Evolutionary conservation across 2,329 filamentous ascomycete genomes (phyloP).

Genomic region (Exserohilum turcica): DNA sequence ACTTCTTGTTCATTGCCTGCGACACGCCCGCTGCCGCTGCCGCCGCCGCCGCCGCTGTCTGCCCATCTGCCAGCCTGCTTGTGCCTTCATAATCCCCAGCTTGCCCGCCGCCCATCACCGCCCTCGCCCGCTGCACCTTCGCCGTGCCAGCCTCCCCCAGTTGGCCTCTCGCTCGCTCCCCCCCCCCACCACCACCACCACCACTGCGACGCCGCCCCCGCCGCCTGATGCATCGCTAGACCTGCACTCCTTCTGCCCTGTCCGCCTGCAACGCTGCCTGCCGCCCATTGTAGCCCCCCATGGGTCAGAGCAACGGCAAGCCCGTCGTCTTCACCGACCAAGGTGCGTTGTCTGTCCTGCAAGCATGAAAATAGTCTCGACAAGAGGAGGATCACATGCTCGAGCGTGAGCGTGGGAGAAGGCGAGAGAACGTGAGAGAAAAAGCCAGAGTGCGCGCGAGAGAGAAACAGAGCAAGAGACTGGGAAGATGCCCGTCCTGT

Average conservation of each 20-base stretch:
- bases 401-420: background rate
- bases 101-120: background rate
- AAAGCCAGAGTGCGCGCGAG: background rate
- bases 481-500: background rate
- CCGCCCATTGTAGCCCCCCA: constrained; percentile 50
- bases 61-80: too few relatives aligned
- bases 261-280: constrained; percentile 24
- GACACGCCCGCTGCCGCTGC: constrained; percentile 1
- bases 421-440: background rate
- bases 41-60: too few relatives aligned
- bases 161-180: constrained; percentile 10
- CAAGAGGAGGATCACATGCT: too few relatives aligned
- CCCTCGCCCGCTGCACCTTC: background rate
- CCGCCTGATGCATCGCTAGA: constrained; percentile 36
- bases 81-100: constrained; percentile 14
- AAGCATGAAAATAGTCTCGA: too few relatives aligned
- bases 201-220: constrained; percentile 14
- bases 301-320: constrained; percentile 97
- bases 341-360: constrained; percentile 68
- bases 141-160: constrained; percentile 7
- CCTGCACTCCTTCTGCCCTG: constrained; percentile 16
- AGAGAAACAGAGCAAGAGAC: background rate
- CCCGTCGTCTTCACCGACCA: constrained; percentile 90
- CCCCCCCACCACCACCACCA: constrained; percentile 4
- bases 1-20: constrained; percentile 8